phyloP scores from a whole-genome alignment of 2,329 filamentous ascomycete genomes.

The Fusarium hainanense region DNA sequence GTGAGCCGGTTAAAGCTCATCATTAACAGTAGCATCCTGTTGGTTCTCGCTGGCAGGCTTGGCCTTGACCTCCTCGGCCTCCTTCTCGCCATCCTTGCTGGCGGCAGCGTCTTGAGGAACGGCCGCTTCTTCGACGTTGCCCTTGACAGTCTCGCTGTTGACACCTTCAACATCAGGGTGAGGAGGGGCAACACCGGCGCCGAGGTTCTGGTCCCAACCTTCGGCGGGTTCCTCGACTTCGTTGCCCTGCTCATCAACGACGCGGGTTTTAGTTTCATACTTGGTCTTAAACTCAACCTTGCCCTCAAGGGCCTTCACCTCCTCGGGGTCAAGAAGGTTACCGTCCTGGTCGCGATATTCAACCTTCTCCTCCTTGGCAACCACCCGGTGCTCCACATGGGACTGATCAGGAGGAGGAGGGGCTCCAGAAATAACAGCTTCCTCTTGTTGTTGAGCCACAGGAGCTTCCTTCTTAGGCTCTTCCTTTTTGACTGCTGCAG shows the following conservation, averaged over 20 bases:
- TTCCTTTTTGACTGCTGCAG: slow-evolving; percentile 43
- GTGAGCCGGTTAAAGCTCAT: slow-evolving; percentile 49
- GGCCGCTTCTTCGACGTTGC: slow-evolving; percentile 50
- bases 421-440: slow-evolving; percentile 59
- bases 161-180: slow-evolving; percentile 71
- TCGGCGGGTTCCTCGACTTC: slow-evolving; percentile 68
- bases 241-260: slow-evolving; percentile 83
- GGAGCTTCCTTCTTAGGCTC: slow-evolving; percentile 43
- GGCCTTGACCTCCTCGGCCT: slow-evolving; percentile 64
- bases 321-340: slow-evolving; percentile 84
- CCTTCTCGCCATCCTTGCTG: slow-evolving; percentile 69
- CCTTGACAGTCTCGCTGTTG: slow-evolving; percentile 66
- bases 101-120: slow-evolving; percentile 54
- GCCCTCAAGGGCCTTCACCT: slow-evolving; percentile 86
- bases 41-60: slow-evolving; percentile 73
- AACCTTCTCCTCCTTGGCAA: slow-evolving; percentile 79
- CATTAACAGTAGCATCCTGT: slow-evolving; percentile 65
- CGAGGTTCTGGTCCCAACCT: slow-evolving; percentile 52
- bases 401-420: slow-evolving; percentile 50
- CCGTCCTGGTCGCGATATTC: slow-evolving; percentile 97
- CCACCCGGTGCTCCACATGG: slow-evolving; percentile 60
- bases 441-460: slow-evolving; percentile 42
- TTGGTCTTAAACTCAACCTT: slow-evolving; percentile 96
- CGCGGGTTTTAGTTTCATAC: slow-evolving; percentile 91
- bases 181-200: slow-evolving; percentile 63